phyloP scores from a whole-genome alignment of 1,284 basidiomycete genomes.

The Leucocoprinus gongylophorus region DNA sequence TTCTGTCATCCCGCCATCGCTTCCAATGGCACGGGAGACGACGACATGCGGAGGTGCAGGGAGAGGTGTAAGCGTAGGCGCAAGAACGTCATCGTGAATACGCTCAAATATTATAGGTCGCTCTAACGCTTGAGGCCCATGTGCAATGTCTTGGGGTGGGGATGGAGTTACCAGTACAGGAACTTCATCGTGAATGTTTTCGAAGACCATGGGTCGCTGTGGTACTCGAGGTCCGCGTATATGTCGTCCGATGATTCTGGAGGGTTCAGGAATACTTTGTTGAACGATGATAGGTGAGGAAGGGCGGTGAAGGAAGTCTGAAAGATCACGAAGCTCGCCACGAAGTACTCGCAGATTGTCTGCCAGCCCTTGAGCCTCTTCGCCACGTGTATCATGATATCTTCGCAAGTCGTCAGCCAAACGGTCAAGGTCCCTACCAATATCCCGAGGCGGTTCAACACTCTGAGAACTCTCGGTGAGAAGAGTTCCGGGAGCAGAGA shows the following conservation, averaged over 20 bases:
- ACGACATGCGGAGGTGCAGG: not conserved
- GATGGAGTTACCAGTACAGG: slow-evolving; percentile 2
- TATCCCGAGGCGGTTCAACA: slow-evolving; percentile 31
- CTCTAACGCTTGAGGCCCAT: not conserved
- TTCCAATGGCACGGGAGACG: slow-evolving; percentile 27
- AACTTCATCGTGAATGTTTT: slow-evolving; percentile 10
- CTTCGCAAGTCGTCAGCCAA: slow-evolving; percentile 60
- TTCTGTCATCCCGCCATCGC: slow-evolving; percentile 22
- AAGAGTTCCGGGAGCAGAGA: slow-evolving; percentile 49
- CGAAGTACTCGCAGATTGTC: slow-evolving; percentile 56
- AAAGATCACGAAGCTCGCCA: slow-evolving; percentile 53
- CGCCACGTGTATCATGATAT: slow-evolving; percentile 48
- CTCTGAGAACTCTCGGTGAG: slow-evolving; percentile 29
- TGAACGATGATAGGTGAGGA: slow-evolving; percentile 17
- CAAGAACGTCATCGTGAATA: slow-evolving; percentile 10
- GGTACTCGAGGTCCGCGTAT: not conserved
- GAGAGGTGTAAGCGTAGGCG: slow-evolving; percentile 12
- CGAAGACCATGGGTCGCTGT: not conserved
- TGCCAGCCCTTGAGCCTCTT: slow-evolving; percentile 54
- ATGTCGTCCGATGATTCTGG: slow-evolving; percentile 1
- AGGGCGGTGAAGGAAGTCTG: slow-evolving; percentile 37
- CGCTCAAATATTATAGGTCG: slow-evolving; percentile 1
- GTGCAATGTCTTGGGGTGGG: slow-evolving; percentile 7
- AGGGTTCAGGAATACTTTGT: not conserved
- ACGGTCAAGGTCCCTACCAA: slow-evolving; percentile 60